phyloP scores from a whole-genome alignment of 768 basidiomycete genomes.

The Russula dissimulans region DNA sequence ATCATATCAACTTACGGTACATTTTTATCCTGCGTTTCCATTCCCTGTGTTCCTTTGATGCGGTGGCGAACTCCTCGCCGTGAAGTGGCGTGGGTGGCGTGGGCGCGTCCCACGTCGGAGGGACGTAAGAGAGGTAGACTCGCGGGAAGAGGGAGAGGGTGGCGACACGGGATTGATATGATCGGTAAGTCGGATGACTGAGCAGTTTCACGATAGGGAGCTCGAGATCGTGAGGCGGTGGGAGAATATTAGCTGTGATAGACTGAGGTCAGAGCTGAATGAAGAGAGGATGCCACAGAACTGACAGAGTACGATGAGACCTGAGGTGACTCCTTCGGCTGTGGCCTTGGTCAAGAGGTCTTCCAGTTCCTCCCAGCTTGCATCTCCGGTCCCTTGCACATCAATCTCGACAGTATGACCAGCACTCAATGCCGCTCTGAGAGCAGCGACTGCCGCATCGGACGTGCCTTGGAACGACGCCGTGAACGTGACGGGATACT shows the following conservation, averaged over 20 bases:
- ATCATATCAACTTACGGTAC: constrained; percentile 52
- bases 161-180: constrained; percentile 64
- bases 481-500: constrained; percentile 43
- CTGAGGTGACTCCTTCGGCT: constrained; percentile 27
- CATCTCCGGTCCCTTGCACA: constrained; percentile 44
- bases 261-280: constrained; percentile 7
- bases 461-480: constrained; percentile 45
- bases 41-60: constrained; percentile 46
- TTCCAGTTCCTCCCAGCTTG: constrained; percentile 57
- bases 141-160: constrained; percentile 68
- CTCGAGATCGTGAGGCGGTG: constrained; percentile 64
- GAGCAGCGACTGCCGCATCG: constrained; percentile 41
- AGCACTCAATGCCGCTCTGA: constrained; percentile 57
- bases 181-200: constrained; percentile 63
- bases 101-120: constrained; percentile 63
- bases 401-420: constrained; percentile 65
- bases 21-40: constrained; percentile 67
- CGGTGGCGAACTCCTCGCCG: constrained; percentile 24
- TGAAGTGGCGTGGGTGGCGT: constrained; percentile 38
- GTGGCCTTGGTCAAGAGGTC: constrained; percentile 62
- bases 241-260: constrained; percentile 65
- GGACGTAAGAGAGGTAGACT: constrained; percentile 63
- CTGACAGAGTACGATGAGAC: constrained; percentile 58
- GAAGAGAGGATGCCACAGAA: not conserved
- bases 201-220: constrained; percentile 72